These are phyloP conservation scores for Cymbidium sinense DNA, from an alignment of 106 monocot species.

Conservation along the genomic window DNA sequence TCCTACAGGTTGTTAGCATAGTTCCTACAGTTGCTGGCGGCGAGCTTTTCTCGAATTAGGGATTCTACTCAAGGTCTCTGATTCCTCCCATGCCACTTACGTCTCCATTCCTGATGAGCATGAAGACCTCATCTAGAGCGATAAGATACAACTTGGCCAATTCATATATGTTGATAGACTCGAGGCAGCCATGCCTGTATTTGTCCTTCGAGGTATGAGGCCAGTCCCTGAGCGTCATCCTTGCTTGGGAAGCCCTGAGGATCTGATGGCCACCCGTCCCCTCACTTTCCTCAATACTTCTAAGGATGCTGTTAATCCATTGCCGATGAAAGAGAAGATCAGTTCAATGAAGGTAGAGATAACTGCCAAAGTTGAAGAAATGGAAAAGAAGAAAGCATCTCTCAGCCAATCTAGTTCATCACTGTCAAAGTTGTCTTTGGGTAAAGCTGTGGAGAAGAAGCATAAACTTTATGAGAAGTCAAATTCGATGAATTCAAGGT, in stretches of 20 bases:
- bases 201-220: constrained; percentile 51
- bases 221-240: constrained; percentile 77
- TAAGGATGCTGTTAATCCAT: constrained; percentile 4
- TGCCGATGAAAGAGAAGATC: constrained; percentile 30
- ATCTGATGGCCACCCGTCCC: constrained; percentile 41
- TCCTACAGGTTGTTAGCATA: constrained; percentile 78
- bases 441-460: constrained; percentile 25
- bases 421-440: constrained; percentile 33
- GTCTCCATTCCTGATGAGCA: constrained; percentile 67
- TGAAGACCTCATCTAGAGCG: constrained; percentile 75
- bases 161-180: constrained; percentile 74
- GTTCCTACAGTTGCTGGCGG: constrained; percentile 70
- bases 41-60: constrained; percentile 73
- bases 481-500: constrained; percentile 39
- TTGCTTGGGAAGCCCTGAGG: constrained; percentile 74
- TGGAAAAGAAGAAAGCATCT: constrained; percentile 29
- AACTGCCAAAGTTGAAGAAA: constrained; percentile 25
- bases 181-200: constrained; percentile 66
- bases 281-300: constrained; percentile 38
- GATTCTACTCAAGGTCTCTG: constrained; percentile 92
- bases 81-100: constrained; percentile 87
- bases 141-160: constrained; percentile 82
- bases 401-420: constrained; percentile 47
- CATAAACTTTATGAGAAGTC: constrained; percentile 13
- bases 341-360: constrained; percentile 25